These are phyloP conservation scores for Primulina tabacum DNA, from an alignment of 257 asterid genomes.

Conservation along the genomic window DNA sequence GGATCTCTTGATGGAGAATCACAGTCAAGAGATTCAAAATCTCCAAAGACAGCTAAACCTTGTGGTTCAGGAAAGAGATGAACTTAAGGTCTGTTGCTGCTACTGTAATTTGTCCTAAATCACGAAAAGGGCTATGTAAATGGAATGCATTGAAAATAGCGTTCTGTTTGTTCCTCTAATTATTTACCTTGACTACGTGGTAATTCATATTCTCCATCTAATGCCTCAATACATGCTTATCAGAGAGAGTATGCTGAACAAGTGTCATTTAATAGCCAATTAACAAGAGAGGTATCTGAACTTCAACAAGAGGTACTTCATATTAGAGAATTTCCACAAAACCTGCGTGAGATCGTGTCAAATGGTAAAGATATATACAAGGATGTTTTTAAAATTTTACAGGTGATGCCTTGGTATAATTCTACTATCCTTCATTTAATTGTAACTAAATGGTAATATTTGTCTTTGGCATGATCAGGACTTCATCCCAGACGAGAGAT, in stretches of 20 bases:
- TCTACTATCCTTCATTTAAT: constrained; percentile 19
- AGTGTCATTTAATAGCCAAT: constrained; percentile 45
- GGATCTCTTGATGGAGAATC: constrained; percentile 55
- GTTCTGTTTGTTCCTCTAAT: background rate
- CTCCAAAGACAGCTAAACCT: constrained; percentile 58
- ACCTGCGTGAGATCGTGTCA: constrained; percentile 49
- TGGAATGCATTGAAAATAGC: constrained; percentile 8
- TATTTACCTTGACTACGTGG: background rate
- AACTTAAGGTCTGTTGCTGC: constrained; percentile 57
- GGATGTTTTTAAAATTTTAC: constrained; percentile 52
- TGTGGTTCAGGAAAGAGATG: constrained; percentile 72
- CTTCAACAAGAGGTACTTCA: constrained; percentile 56
- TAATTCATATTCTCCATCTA: constrained; percentile 15
- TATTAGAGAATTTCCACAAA: constrained; percentile 52
- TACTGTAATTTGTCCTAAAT: constrained; percentile 1
- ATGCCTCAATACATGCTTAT: constrained; percentile 29
- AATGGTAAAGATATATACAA: constrained; percentile 58
- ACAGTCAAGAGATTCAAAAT: constrained; percentile 58
- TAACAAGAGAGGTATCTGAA: constrained; percentile 50
- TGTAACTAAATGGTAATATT: constrained; percentile 3
- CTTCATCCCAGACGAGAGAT: constrained; percentile 52
- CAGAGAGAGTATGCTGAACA: constrained; percentile 61
- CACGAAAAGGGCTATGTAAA: constrained; percentile 10
- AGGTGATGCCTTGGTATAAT: constrained; percentile 42
- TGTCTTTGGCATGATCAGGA: constrained; percentile 42